These are phyloP conservation scores for Tylopilus subfusipes DNA, from an alignment of 768 basidiomycete species.

Conservation along the genomic window DNA sequence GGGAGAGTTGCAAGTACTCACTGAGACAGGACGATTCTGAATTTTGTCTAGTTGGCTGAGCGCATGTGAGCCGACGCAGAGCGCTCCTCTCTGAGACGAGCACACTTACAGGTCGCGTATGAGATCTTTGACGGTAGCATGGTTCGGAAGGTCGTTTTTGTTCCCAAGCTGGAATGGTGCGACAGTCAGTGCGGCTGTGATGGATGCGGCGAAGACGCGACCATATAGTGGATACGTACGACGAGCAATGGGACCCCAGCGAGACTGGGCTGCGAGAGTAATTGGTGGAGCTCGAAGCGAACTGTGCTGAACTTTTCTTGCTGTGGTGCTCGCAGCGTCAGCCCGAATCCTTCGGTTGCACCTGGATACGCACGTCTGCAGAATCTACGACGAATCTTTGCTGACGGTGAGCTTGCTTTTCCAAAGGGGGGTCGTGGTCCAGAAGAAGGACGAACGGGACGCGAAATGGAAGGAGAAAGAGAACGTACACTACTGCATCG, in stretches of 20 bases:
- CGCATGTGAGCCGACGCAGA: constrained; percentile 26
- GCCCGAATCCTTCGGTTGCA: not conserved
- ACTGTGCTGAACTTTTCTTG: constrained; percentile 79
- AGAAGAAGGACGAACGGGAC: not conserved
- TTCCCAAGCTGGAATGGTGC: constrained; percentile 65
- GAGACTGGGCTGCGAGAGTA: constrained; percentile 64
- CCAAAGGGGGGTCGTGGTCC: not conserved
- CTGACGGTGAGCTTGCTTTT: constrained; percentile 15
- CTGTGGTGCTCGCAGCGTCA: constrained; percentile 36
- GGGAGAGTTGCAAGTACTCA: constrained; percentile 38
- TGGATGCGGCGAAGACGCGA: not conserved
- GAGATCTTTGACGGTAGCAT: constrained; percentile 77
- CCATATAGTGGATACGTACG: constrained; percentile 41
- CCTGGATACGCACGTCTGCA: constrained; percentile 60
- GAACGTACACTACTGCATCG: constrained; percentile 81
- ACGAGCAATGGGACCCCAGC: constrained; percentile 77
- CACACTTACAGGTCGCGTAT: constrained; percentile 66
- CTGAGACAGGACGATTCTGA: constrained; percentile 77
- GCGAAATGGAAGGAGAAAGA: not conserved
- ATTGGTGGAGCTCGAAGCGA: constrained; percentile 78
- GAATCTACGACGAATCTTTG: constrained; percentile 91
- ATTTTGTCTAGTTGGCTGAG: constrained; percentile 67
- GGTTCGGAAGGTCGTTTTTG: constrained; percentile 83
- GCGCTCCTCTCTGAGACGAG: not conserved
- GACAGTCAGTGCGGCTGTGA: not conserved